Base-by-base conservation (phyloP, 2,329 filamentous ascomycete genomes). In the Botrytis sinoallii region DNA sequence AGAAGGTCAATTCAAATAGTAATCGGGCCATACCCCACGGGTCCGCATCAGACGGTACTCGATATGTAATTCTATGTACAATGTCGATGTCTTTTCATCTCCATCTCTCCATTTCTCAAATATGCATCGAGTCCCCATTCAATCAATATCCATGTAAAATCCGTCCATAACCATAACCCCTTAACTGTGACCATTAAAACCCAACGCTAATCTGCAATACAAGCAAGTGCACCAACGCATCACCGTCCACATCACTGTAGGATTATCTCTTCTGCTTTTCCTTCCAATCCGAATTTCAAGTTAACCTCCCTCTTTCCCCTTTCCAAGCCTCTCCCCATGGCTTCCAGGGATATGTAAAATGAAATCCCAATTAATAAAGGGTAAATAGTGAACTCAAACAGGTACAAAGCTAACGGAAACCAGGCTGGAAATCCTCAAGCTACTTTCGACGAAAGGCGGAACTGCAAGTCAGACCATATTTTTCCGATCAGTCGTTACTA, bases 1-100 rank as follows among this genome's bases (percentile, higher is more conserved):
- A 55, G 35, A 68, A 57, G 38, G n/a, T 44, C 38, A 69, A 69
- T 69, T 57, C 66, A 69, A 32, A 57, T 57, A 69, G 66, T 69
- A 69, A 69, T 32, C 6, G n/a, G 66, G 66, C 18, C 10, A 59
- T 52, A 69, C 3, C 66, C 66, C 48, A 69, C 18, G 16, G 29
- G 48, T 38, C 48, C 66, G 66, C n/a, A 42, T 52, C 44, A 42
- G 46, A 57, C 35, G 61, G 60, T 40, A 52, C 44, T 57, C 67
- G 61, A 35, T 66, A 52, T 55, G 61, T 48, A 55, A 72, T 55
- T 66, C 20, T 72, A 72, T 72, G 61, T 67, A 72, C 61, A 72
- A 42, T 29, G 66, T 69, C 66, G 29, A 57, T 57, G 66, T 68
- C 48, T 68, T 57, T 57, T 38, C 66, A 29, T 32, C 48, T 69